These are phyloP conservation scores for Pharus latifolius DNA, from an alignment of 176 grass and related monocot genomes.

Conservation along the genomic window DNA sequence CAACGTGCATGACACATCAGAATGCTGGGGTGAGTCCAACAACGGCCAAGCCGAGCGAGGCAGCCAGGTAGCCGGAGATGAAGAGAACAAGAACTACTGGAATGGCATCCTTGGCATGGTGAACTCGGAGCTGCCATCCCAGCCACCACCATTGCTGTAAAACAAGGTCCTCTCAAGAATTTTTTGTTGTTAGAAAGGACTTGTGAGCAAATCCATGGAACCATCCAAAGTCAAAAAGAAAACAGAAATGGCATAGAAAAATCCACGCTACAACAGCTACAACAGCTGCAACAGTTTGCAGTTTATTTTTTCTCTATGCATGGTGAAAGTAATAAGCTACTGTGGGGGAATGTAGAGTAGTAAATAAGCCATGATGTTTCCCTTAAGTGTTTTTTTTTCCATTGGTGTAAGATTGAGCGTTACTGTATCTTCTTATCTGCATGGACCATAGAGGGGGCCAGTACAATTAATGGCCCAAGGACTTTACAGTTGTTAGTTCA, in stretches of 20 bases:
- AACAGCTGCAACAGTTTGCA: conserved; percentile 13
- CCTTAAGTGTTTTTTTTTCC: not conserved
- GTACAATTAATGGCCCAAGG: conserved; percentile 54
- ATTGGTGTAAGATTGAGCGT: not conserved
- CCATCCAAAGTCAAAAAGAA: conserved; percentile 10
- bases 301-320: conserved; percentile 19
- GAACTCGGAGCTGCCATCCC: conserved; percentile 47
- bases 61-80: conserved; percentile 36
- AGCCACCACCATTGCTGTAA: conserved; percentile 39
- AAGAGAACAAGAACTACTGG: conserved; percentile 85
- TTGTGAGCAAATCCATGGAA: conserved; percentile 7
- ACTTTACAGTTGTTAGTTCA: conserved; percentile 72
- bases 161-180: conserved; percentile 5
- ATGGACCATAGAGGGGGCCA: conserved; percentile 36
- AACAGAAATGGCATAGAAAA: conserved; percentile 12
- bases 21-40: conserved; percentile 63
- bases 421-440: conserved; percentile 1
- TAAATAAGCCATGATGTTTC: conserved; percentile 28
- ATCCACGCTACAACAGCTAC: conserved; percentile 18
- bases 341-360: conserved; percentile 8
- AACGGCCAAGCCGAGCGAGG: conserved; percentile 28
- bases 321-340: conserved; percentile 21
- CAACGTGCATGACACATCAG: conserved; percentile 33
- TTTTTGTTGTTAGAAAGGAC: conserved; percentile 1
- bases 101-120: conserved; percentile 75